A percentile compares a stretch with the other conserved stretches of the same genome.
Evolutionary conservation across 768 basidiomycete genomes (phyloP).

Genomic region (Tulasnella sp.): DNA sequence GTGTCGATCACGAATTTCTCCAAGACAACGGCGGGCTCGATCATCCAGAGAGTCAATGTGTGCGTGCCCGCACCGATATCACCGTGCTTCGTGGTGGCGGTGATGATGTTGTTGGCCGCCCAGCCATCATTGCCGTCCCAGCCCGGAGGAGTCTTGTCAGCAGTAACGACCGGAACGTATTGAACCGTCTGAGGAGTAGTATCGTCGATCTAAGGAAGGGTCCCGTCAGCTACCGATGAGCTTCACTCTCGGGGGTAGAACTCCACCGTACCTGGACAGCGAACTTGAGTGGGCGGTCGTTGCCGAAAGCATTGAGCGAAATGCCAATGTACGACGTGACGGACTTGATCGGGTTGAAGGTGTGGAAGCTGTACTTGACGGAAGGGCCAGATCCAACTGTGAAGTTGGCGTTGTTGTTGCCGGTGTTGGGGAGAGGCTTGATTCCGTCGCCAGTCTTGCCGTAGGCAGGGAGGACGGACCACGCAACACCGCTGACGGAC

Average conservation of each 20-base stretch:
- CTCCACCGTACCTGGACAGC: conserved; percentile 45
- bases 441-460: conserved; percentile 65
- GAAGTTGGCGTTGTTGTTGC: conserved; percentile 58
- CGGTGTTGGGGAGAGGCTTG: conserved; percentile 58
- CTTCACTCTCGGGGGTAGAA: background rate
- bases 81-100: conserved; percentile 47
- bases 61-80: conserved; percentile 57
- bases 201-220: conserved; percentile 14
- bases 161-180: conserved; percentile 49
- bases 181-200: conserved; percentile 35
- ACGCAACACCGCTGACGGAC: conserved; percentile 56
- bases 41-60: conserved; percentile 63
- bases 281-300: conserved; percentile 55
- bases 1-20: conserved; percentile 61
- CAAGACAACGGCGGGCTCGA: conserved; percentile 62
- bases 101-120: conserved; percentile 57
- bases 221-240: too few species aligned
- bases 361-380: conserved; percentile 69
- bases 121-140: conserved; percentile 58
- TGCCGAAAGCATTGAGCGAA: conserved; percentile 57
- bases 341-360: conserved; percentile 55
- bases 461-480: conserved; percentile 63
- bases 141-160: conserved; percentile 52
- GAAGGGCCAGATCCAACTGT: conserved; percentile 62
- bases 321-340: conserved; percentile 57